These are phyloP conservation scores for Alopecurus myosuroides DNA, from an alignment of 176 grass and related monocot genomes.

Conservation along the genomic window DNA sequence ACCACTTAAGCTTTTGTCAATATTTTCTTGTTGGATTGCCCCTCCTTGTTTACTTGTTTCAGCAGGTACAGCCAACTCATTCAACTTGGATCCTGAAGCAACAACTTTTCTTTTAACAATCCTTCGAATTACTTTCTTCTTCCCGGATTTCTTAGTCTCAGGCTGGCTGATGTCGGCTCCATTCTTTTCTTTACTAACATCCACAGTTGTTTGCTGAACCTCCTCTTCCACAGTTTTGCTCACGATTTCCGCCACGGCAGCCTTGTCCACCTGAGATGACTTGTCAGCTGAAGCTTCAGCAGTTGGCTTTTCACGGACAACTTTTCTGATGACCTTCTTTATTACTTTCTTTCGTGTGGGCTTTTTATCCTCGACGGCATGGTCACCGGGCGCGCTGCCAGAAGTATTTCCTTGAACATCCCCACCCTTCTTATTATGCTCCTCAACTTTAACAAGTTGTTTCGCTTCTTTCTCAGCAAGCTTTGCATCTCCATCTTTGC, in stretches of 20 bases:
- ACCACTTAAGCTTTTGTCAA: conserved; percentile 23
- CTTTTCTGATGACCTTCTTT: conserved; percentile 61
- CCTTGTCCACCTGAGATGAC: conserved; percentile 30
- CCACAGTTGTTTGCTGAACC: conserved; percentile 1
- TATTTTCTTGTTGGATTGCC: conserved; percentile 23
- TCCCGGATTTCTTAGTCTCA: conserved; percentile 25
- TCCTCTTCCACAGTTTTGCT: conserved; percentile 18
- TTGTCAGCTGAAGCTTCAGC: conserved; percentile 20
- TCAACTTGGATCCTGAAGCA: conserved; percentile 29
- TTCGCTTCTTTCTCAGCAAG: conserved; percentile 18
- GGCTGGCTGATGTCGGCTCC: background rate
- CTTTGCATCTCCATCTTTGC: conserved; percentile 4
- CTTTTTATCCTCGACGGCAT: conserved; percentile 30
- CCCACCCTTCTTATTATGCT: conserved; percentile 17
- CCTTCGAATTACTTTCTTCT: conserved; percentile 66
- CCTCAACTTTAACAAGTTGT: conserved; percentile 9
- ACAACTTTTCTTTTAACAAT: conserved; percentile 57
- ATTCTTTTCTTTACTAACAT: conserved; percentile 16
- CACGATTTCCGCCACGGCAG: conserved; percentile 17
- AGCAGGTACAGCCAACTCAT: conserved; percentile 17
- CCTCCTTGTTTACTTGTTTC: conserved; percentile 32
- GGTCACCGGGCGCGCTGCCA: conserved; percentile 1
- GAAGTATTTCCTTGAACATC: conserved; percentile 15
- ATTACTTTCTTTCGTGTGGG: conserved; percentile 52
- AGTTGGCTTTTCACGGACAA: conserved; percentile 33